These are phyloP conservation scores for Populus deltoides DNA, from an alignment of 345 rosid species.

Conservation along the genomic window DNA sequence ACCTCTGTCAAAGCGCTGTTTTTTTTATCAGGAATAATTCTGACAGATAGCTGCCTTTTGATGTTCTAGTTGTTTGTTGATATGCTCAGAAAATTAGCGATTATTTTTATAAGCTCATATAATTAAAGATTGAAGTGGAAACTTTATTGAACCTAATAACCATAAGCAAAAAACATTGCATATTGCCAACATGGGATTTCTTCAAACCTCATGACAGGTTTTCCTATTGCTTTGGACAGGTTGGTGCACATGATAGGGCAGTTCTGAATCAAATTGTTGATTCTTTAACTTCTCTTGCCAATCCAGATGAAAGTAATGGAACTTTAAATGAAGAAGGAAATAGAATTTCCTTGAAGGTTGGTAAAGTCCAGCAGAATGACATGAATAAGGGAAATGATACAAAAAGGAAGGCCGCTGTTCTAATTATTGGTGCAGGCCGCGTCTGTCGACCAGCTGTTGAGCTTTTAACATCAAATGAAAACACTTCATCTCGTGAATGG, in stretches of 20 bases:
- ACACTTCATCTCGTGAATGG: constrained; percentile 38
- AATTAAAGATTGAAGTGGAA: background rate
- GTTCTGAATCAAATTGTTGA: constrained; percentile 84
- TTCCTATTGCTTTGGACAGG: constrained; percentile 48
- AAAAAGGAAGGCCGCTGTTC: constrained; percentile 45
- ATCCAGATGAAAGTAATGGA: constrained; percentile 41
- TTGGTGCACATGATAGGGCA: constrained; percentile 74
- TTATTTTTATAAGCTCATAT: background rate
- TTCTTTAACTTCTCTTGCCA: constrained; percentile 76
- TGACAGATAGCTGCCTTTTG: background rate
- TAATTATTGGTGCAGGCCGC: constrained; percentile 91
- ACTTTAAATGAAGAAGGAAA: constrained; percentile 28
- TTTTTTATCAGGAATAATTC: background rate
- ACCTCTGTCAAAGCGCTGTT: background rate
- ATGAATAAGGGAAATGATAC: constrained; percentile 29
- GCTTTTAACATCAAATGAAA: constrained; percentile 63
- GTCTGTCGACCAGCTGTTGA: constrained; percentile 88
- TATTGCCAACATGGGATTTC: background rate
- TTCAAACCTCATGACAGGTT: constrained; percentile 1
- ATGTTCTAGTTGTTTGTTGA: background rate
- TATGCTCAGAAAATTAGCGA: background rate
- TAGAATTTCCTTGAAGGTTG: constrained; percentile 48
- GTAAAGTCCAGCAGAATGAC: constrained; percentile 47
- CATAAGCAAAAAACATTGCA: background rate
- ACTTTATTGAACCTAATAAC: background rate